Conservation (phyloP, 139 green algal genomes). For the Gonium pectorale region DNA sequence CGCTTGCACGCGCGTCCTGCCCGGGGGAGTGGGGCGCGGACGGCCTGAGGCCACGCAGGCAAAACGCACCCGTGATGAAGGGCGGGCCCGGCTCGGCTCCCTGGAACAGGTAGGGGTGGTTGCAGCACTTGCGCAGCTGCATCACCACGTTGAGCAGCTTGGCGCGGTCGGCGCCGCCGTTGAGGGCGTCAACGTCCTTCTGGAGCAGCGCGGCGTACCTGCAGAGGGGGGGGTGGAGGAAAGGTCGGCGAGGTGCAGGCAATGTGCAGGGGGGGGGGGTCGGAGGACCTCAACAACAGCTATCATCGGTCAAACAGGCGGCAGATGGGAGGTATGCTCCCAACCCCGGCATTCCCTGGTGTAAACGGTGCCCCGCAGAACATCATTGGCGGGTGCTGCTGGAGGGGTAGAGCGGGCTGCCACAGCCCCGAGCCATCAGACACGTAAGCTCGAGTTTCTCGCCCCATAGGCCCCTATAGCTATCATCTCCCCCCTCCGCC, state of each 20-base stretch:
- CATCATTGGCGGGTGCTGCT: too few relatives aligned
- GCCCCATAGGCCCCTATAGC: neutral
- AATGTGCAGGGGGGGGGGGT: neutral
- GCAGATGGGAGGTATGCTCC: too few relatives aligned
- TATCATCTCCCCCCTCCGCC: neutral
- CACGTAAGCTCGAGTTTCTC: neutral
- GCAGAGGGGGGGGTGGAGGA: too few relatives aligned
- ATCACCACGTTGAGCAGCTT: slow-evolving; percentile 99
- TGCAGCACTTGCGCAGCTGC: slow-evolving; percentile 99
- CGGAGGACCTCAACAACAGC: neutral
- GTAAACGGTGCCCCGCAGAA: too few relatives aligned
- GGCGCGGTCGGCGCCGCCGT: slow-evolving; percentile 86
- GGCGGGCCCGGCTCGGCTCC: slow-evolving; percentile 94
- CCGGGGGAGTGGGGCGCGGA: too few relatives aligned
- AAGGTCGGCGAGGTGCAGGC: neutral
- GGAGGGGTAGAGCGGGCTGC: too few relatives aligned
- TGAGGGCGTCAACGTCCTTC: slow-evolving; percentile 93
- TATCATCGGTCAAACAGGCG: neutral
- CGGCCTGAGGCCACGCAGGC: too few relatives aligned
- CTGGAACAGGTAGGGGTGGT: slow-evolving; percentile 95
- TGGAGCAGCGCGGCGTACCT: slow-evolving; percentile 92
- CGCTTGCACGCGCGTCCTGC: too few relatives aligned
- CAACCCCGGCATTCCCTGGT: too few relatives aligned
- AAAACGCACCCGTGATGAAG: slow-evolving; percentile 89
- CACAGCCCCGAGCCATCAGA: too few relatives aligned